Evolutionary conservation across 805 yeast species (phyloP).

Genomic region (Candida sithepensis): DNA sequence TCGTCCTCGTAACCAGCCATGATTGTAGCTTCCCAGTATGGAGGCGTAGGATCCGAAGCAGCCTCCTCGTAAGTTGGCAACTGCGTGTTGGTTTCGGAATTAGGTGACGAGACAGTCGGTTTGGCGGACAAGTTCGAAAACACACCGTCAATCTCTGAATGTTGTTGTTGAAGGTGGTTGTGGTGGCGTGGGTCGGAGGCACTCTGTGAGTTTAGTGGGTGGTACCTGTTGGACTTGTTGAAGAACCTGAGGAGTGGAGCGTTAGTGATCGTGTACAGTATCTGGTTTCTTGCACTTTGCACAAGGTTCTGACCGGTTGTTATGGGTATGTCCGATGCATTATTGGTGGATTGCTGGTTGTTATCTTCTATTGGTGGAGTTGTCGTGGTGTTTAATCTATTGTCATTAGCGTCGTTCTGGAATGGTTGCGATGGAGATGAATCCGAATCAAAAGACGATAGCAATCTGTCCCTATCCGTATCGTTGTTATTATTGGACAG

Average conservation of each 20-base stretch:
- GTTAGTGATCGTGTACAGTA: slow-evolving; percentile 17
- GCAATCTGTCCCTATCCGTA: background rate
- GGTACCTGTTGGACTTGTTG: slow-evolving; percentile 22
- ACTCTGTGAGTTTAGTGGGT: slow-evolving; percentile 14
- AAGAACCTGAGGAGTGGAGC: slow-evolving; percentile 30
- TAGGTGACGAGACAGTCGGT: slow-evolving; percentile 47
- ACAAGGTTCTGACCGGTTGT: background rate
- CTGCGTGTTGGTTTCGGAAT: slow-evolving; percentile 47
- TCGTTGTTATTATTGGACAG: background rate
- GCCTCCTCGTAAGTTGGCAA: slow-evolving; percentile 93
- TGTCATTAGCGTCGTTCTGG: background rate
- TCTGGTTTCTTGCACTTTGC: slow-evolving; percentile 7
- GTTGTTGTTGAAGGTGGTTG: slow-evolving; percentile 14
- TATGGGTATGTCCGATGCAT: background rate
- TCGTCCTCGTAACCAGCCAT: slow-evolving; percentile 84
- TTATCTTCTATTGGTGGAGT: background rate
- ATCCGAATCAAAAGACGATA: background rate
- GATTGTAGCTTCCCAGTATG: slow-evolving; percentile 92
- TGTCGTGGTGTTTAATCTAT: background rate
- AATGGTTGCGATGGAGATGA: background rate
- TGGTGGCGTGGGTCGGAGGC: slow-evolving; percentile 14
- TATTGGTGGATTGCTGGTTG: background rate
- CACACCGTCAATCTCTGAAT: slow-evolving; percentile 75
- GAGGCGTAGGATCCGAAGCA: slow-evolving; percentile 89
- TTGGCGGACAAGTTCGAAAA: slow-evolving; percentile 89